Percentiles rank a stretch among this genome's conserved stretches.
Conservation (phyloP, 768 basidiomycete species). For the Lepiota brunneoincarnata region DNA sequence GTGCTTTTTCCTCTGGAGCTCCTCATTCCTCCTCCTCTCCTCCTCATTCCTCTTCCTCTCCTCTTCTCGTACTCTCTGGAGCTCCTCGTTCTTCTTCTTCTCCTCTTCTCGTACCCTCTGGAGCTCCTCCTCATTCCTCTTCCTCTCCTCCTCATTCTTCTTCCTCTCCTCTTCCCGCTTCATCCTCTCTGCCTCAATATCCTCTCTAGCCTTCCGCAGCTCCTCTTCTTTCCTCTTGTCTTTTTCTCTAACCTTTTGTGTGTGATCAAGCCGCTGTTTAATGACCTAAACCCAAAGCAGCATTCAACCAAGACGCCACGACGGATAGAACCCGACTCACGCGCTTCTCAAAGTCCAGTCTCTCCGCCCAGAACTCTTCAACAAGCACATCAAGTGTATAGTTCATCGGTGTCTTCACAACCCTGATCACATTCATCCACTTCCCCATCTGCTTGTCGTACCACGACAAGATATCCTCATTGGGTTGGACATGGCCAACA, state of each 20-base stretch:
- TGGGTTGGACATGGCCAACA: background rate
- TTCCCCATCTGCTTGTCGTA: background rate
- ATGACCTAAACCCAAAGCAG: background rate
- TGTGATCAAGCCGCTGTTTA: background rate
- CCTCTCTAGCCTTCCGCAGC: background rate
- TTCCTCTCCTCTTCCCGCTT: background rate
- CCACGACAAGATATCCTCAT: background rate
- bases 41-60: background rate
- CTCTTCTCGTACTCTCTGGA: background rate
- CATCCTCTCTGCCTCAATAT: background rate
- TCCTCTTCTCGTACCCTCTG: background rate
- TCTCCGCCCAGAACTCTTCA: background rate
- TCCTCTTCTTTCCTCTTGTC: background rate
- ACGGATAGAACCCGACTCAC: background rate
- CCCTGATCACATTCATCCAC: background rate
- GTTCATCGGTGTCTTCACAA: conserved; percentile 6
- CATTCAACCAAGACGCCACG: background rate
- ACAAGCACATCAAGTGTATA: background rate
- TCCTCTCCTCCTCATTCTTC: background rate
- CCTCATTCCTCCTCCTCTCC: background rate
- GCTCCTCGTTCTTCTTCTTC: background rate
- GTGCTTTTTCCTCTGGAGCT: background rate
- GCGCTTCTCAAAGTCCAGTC: background rate
- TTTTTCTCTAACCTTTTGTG: background rate
- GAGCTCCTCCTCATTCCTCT: background rate